phyloP scores from a whole-genome alignment of 306 rosid genomes.

The Chamaecrista fasciculata region DNA sequence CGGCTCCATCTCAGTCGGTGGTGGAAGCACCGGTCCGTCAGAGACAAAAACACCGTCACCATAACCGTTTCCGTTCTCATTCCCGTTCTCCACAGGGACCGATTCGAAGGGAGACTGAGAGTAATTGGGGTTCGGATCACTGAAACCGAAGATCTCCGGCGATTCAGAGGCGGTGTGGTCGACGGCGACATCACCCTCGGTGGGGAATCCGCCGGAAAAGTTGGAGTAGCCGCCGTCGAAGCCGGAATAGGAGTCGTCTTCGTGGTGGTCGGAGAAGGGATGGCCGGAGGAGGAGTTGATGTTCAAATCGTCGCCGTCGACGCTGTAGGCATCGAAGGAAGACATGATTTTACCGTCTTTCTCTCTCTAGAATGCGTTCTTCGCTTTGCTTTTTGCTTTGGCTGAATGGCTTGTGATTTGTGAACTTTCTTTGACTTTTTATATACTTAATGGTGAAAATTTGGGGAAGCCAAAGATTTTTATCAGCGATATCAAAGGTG shows the following conservation, averaged over 20 bases:
- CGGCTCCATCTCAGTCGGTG: slow-evolving; percentile 71
- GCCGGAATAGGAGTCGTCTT: slow-evolving; percentile 50
- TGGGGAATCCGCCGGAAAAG: slow-evolving; percentile 46
- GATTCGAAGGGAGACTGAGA: slow-evolving; percentile 75
- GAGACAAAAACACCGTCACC: slow-evolving; percentile 64
- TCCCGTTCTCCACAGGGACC: slow-evolving; percentile 64
- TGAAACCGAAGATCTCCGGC: slow-evolving; percentile 74
- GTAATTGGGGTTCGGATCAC: slow-evolving; percentile 65
- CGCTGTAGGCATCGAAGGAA: slow-evolving; percentile 72
- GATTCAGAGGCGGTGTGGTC: slow-evolving; percentile 56
- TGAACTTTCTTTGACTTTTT: slow-evolving; percentile 25
- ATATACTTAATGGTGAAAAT: slow-evolving; percentile 44
- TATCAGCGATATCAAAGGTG: background rate
- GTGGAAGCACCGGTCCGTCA: slow-evolving; percentile 88
- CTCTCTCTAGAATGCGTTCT: slow-evolving; percentile 30
- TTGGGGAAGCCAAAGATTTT: background rate
- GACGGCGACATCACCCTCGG: slow-evolving; percentile 51
- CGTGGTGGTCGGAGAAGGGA: slow-evolving; percentile 44
- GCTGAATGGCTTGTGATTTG: slow-evolving; percentile 33
- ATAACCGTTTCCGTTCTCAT: slow-evolving; percentile 54
- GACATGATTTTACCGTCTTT: slow-evolving; percentile 48
- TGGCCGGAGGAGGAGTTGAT: slow-evolving; percentile 49
- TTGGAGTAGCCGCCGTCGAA: slow-evolving; percentile 71
- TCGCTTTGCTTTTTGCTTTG: background rate
- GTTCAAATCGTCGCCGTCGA: slow-evolving; percentile 65